These are phyloP conservation scores for Hygrophoropsis aurantiaca DNA, from an alignment of 768 basidiomycete genomes.

Conservation along the genomic window DNA sequence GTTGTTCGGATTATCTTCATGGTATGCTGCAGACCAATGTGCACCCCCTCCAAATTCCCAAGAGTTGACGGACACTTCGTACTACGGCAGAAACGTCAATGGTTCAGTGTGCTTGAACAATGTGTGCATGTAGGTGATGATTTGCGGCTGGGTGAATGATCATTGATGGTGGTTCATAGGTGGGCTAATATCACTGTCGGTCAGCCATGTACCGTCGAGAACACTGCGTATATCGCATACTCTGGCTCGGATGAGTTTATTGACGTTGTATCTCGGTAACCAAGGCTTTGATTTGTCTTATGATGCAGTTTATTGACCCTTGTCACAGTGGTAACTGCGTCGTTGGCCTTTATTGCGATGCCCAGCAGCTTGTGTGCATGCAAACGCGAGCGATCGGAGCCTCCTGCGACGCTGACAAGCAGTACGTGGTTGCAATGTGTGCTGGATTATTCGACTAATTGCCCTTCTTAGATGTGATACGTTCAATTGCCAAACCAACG, in stretches of 20 bases:
- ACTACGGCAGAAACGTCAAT: constrained; percentile 72
- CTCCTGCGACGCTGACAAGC: constrained; percentile 62
- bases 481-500: constrained; percentile 66
- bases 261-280: constrained; percentile 79
- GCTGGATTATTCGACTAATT: constrained; percentile 41
- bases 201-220: constrained; percentile 67
- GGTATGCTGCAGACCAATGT: constrained; percentile 64
- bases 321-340: constrained; percentile 65
- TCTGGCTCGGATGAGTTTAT: constrained; percentile 57
- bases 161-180: constrained; percentile 36
- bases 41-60: constrained; percentile 62
- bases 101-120: constrained; percentile 84
- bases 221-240: constrained; percentile 77
- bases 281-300: not conserved
- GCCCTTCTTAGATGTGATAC: constrained; percentile 57
- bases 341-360: constrained; percentile 76
- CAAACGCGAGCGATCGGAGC: constrained; percentile 55
- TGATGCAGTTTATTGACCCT: constrained; percentile 1
- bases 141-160: not conserved
- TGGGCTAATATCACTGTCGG: constrained; percentile 77
- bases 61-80: constrained; percentile 62
- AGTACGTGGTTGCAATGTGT: constrained; percentile 31
- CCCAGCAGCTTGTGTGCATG: constrained; percentile 54
- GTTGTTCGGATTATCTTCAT: not conserved
- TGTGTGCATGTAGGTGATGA: constrained; percentile 67